Percentiles rank a stretch among this genome's conserved stretches.
These are phyloP conservation scores for Didymella pinodella DNA, from an alignment of 2,329 filamentous ascomycete genomes.

Conservation along the genomic window DNA sequence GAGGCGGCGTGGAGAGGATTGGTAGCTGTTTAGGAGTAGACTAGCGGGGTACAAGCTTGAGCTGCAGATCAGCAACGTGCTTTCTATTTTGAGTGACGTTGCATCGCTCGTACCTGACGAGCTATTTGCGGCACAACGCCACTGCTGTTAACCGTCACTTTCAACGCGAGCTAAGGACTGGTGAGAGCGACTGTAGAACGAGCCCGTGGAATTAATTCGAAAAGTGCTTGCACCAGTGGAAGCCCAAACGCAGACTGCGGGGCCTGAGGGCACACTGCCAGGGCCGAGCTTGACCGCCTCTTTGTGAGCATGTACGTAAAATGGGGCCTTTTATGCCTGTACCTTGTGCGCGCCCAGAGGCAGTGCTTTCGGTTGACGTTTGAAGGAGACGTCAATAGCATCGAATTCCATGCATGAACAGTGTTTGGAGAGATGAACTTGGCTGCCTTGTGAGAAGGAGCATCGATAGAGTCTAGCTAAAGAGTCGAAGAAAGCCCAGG, in stretches of 20 bases:
- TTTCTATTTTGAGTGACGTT: conserved; percentile 19
- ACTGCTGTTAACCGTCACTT: not conserved
- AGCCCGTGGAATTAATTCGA: not conserved
- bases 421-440: conserved; percentile 26
- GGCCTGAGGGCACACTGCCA: not conserved
- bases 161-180: not conserved
- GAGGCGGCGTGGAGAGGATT: conserved; percentile 11
- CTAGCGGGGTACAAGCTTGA: not conserved
- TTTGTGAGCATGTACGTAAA: conserved; percentile 20
- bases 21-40: conserved; percentile 5
- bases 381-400: not conserved
- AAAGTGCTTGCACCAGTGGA: not conserved
- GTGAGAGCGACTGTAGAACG: not conserved
- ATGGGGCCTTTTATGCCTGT: conserved; percentile 8
- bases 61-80: conserved; percentile 16
- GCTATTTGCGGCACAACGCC: conserved; percentile 7
- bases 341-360: conserved; percentile 1
- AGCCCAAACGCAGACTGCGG: conserved; percentile 4
- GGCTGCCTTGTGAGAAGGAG: conserved; percentile 30
- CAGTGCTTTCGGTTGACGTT: not conserved
- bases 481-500: conserved; percentile 25
- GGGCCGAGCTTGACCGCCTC: conserved; percentile 20
- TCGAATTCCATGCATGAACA: not conserved
- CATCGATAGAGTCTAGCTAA: conserved; percentile 28
- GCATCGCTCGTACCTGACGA: conserved; percentile 18